A percentile compares a stretch with the other conserved stretches of the same genome.
Conservation (phyloP, 345 rosid genomes). For the Rhodomyrtus tomentosa region DNA sequence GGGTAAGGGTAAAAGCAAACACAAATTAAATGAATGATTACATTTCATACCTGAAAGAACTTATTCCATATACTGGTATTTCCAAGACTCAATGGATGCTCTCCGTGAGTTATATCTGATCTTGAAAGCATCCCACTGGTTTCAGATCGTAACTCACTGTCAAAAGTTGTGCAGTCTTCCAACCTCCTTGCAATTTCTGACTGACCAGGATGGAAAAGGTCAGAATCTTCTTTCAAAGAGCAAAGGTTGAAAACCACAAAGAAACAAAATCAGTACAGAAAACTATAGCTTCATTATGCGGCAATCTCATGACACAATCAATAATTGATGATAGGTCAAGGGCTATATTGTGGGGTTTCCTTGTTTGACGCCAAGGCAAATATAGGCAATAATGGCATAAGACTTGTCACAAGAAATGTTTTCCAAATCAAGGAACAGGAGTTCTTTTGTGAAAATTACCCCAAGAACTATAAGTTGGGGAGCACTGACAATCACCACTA, state of each 20-base stretch:
- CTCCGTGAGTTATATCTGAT: conserved; percentile 70
- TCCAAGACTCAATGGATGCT: conserved; percentile 96
- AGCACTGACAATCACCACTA: neutral
- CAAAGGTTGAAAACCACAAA: neutral
- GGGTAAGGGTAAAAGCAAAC: neutral
- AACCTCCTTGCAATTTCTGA: conserved; percentile 83
- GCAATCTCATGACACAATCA: neutral
- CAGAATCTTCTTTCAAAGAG: conserved; percentile 19
- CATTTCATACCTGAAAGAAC: conserved; percentile 69
- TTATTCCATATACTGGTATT: conserved; percentile 87
- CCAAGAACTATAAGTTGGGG: neutral
- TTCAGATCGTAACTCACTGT: conserved; percentile 30
- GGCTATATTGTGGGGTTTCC: neutral
- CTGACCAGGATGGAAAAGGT: conserved; percentile 81
- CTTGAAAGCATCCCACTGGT: conserved; percentile 56
- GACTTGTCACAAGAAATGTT: neutral
- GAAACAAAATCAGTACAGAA: neutral
- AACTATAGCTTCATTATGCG: neutral
- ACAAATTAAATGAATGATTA: neutral
- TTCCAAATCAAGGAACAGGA: neutral
- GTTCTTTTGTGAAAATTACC: neutral
- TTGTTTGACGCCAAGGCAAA: neutral
- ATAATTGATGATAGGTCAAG: neutral
- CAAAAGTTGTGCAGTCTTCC: conserved; percentile 39
- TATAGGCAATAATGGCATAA: neutral